Conservation (phyloP, 768 basidiomycete genomes). For the Kockovaella imperatae region DNA sequence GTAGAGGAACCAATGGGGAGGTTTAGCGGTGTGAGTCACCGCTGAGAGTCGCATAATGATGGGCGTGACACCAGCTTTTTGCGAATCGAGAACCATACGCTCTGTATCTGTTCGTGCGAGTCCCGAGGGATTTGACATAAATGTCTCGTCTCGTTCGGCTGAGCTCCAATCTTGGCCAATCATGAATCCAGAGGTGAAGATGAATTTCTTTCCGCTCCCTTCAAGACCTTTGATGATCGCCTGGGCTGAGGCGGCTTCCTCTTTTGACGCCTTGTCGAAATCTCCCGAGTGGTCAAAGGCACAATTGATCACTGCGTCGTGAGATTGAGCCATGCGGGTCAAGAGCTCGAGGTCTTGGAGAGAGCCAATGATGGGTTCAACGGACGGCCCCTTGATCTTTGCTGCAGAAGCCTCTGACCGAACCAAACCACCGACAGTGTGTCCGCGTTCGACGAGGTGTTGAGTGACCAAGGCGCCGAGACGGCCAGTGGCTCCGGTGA, state of each 20-base stretch:
- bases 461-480: not conserved
- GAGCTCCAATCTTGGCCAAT: too few species aligned
- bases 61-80: not conserved
- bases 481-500: not conserved
- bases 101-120: constrained; percentile 4
- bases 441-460: not conserved
- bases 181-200: constrained; percentile 3
- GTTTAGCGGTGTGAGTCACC: constrained; percentile 3
- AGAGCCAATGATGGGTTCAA: constrained; percentile 6
- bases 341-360: constrained; percentile 9
- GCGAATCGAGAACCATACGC: not conserved
- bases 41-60: constrained; percentile 7
- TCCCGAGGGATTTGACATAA: too few species aligned
- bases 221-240: constrained; percentile 4
- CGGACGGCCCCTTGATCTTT: too few species aligned
- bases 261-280: too few species aligned
- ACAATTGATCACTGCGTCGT: constrained; percentile 13
- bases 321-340: constrained; percentile 1
- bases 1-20: constrained; percentile 3
- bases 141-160: not conserved
- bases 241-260: constrained; percentile 1
- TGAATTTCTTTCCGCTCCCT: constrained; percentile 6
- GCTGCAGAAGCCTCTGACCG: too few species aligned
- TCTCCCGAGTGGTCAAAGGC: too few species aligned
- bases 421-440: constrained; percentile 1